phyloP scores from a whole-genome alignment of 352 stramenopile genomes.

The Pythium folliculosum region DNA sequence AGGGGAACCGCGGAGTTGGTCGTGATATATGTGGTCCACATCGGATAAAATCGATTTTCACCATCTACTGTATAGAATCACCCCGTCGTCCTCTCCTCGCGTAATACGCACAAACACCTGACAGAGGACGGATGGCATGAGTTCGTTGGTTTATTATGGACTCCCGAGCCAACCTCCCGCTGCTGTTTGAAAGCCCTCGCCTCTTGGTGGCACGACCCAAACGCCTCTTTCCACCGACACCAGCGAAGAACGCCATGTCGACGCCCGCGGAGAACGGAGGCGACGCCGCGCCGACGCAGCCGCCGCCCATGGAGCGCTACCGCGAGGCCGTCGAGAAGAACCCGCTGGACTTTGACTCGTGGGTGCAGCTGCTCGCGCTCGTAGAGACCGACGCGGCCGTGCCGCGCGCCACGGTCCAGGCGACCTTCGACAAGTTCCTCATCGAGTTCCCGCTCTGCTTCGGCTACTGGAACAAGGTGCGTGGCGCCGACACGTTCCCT shows the following conservation, averaged over 20 bases:
- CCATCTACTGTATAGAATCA: too few relatives aligned
- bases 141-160: background rate
- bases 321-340: conserved; percentile 58
- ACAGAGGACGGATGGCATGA: background rate
- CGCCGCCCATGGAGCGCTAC: conserved; percentile 54
- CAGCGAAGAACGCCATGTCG: background rate
- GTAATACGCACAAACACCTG: background rate
- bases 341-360: conserved; percentile 81
- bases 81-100: background rate
- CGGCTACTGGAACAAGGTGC: conserved; percentile 88
- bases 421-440: conserved; percentile 73
- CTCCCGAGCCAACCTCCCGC: background rate
- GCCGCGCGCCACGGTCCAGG: conserved; percentile 55
- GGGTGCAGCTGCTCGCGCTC: conserved; percentile 69
- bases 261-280: conserved; percentile 7
- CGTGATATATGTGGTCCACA: background rate
- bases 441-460: conserved; percentile 79
- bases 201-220: background rate
- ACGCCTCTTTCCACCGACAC: background rate
- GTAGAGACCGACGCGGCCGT: conserved; percentile 62
- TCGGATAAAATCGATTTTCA: background rate
- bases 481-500: too few relatives aligned
- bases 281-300: background rate
- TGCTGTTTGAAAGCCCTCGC: background rate
- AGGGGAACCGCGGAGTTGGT: background rate